Evolutionary conservation across 2,329 filamentous ascomycete species (phyloP).

Genomic region (Catunica adiposa): DNA sequence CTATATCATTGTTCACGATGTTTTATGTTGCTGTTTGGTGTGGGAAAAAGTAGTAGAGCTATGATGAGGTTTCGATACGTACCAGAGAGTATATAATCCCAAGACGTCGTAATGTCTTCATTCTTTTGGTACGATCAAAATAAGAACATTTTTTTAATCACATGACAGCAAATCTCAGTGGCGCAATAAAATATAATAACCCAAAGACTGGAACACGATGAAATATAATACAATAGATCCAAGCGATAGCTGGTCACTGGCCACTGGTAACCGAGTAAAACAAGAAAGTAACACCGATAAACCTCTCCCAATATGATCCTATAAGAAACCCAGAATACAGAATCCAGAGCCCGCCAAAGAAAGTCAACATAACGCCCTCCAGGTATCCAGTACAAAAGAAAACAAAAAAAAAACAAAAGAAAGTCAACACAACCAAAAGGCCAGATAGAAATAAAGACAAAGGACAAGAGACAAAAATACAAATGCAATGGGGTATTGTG

Average conservation of each 20-base stretch:
- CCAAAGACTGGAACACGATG: background rate
- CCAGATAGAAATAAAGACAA: background rate
- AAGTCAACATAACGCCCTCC: constrained; percentile 1
- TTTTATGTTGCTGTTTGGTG: background rate
- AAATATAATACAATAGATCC: background rate
- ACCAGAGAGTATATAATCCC: too few species aligned
- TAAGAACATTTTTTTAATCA: too few species aligned
- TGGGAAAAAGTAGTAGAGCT: background rate
- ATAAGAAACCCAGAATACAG: background rate
- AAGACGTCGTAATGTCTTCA: too few species aligned
- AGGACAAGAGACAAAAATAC: background rate
- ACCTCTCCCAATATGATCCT: background rate
- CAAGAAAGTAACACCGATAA: background rate
- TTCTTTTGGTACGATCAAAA: too few species aligned
- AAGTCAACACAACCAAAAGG: constrained; percentile 12
- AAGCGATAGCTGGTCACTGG: background rate
- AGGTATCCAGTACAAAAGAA: constrained; percentile 6
- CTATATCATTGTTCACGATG: background rate
- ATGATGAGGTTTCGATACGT: background rate
- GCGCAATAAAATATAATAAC: background rate
- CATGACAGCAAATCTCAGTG: background rate
- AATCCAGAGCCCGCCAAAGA: background rate
- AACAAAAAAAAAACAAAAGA: constrained; percentile 16
- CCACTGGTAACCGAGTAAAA: background rate
- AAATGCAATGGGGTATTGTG: constrained; percentile 1